These are phyloP conservation scores for Euclidium syriacum DNA, from an alignment of 345 rosid species.

Conservation along the genomic window DNA sequence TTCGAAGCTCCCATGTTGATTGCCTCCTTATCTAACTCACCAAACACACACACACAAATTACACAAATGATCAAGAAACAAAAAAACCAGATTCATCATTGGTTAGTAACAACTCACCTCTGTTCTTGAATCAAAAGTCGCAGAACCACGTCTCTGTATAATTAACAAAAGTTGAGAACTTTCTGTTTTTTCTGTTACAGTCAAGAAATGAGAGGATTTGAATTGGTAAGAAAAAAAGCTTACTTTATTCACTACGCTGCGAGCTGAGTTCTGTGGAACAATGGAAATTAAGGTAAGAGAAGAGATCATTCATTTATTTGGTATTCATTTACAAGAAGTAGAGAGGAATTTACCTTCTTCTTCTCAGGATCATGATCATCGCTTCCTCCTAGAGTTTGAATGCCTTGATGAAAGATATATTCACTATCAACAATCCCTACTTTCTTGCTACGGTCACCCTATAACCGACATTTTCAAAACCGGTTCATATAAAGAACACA, in stretches of 20 bases:
- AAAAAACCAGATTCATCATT: neutral
- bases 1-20: conserved; percentile 76
- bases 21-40: conserved; percentile 77
- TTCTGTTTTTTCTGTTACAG: neutral
- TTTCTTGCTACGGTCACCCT: conserved; percentile 94
- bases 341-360: conserved; percentile 40
- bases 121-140: conserved; percentile 28
- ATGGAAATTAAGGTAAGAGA: neutral
- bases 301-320: neutral
- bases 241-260: conserved; percentile 6
- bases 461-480: neutral
- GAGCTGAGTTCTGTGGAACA: conserved; percentile 26
- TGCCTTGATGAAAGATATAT: conserved; percentile 81
- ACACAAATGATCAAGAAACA: neutral
- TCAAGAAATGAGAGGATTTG: neutral
- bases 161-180: neutral
- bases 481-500: neutral
- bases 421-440: conserved; percentile 88
- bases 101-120: conserved; percentile 8
- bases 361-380: conserved; percentile 39
- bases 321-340: neutral
- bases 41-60: neutral
- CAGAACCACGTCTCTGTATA: conserved; percentile 22
- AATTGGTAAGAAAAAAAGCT: neutral
- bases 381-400: conserved; percentile 77